phyloP scores from a whole-genome alignment of 2,329 filamentous ascomycete species.

The Aspergillus flavus region DNA sequence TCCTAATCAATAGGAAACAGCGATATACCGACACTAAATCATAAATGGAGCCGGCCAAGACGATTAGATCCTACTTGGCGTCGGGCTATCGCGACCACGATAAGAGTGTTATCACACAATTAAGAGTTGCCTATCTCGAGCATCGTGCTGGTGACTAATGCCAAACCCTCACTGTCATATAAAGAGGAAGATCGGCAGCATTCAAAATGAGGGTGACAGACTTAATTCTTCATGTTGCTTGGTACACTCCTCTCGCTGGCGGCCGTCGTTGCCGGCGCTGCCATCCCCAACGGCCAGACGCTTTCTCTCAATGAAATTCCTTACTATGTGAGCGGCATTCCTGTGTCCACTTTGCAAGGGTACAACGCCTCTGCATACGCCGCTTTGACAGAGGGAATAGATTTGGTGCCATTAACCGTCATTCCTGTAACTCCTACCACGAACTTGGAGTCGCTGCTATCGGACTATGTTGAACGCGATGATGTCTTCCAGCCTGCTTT shows the following conservation, averaged over 20 bases:
- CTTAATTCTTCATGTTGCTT: slow-evolving; percentile 1
- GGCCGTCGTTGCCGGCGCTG: slow-evolving; percentile 1
- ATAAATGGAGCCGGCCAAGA: neutral
- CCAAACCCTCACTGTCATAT: neutral
- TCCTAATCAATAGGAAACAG: neutral
- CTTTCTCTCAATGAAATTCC: slow-evolving; percentile 29
- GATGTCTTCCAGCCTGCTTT: slow-evolving; percentile 23
- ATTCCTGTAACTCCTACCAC: slow-evolving; percentile 16
- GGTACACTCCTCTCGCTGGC: slow-evolving; percentile 4
- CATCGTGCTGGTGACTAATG: neutral
- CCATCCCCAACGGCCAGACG: slow-evolving; percentile 9
- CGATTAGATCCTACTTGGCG: slow-evolving; percentile 4
- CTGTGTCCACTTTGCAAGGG: slow-evolving; percentile 17
- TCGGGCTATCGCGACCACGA: slow-evolving; percentile 1
- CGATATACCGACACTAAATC: neutral
- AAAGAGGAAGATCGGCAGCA: neutral
- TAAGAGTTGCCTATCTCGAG: neutral
- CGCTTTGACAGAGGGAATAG: neutral
- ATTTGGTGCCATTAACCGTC: slow-evolving; percentile 22
- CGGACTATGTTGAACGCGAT: slow-evolving; percentile 16
- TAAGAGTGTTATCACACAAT: neutral
- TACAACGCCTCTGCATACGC: slow-evolving; percentile 3
- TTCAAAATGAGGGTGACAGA: neutral
- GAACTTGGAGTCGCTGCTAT: slow-evolving; percentile 7
- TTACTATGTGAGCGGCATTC: slow-evolving; percentile 32